A percentile compares a stretch with the other conserved stretches of the same genome.
phyloP scores from a whole-genome alignment of 73 alveolate genomes.

The Paramecium caudatum region DNA sequence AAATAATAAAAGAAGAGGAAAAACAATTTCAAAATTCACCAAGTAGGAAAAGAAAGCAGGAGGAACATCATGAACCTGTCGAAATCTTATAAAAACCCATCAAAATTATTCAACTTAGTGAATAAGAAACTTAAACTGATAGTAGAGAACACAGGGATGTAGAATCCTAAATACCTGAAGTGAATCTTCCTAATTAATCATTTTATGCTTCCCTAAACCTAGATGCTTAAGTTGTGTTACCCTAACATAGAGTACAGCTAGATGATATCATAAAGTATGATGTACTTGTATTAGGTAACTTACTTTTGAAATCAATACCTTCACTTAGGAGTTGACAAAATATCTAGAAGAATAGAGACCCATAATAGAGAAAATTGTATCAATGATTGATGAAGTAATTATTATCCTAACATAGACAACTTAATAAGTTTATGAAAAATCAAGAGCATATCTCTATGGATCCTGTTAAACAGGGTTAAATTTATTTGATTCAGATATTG shows the following conservation, averaged over 20 bases:
- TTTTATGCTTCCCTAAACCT: not conserved
- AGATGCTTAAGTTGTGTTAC: not conserved
- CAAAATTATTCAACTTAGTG: not conserved
- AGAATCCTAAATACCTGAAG: not conserved
- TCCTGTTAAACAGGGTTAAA: slow-evolving; percentile 6
- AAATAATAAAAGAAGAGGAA: not conserved
- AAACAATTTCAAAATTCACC: not conserved
- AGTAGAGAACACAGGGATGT: not conserved
- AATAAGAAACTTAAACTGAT: slow-evolving; percentile 10
- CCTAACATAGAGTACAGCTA: not conserved
- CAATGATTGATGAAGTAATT: not conserved
- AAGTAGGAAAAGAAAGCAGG: not conserved
- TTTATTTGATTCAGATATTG: slow-evolving; percentile 52
- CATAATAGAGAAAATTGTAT: slow-evolving; percentile 5
- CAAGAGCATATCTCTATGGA: slow-evolving; percentile 18
- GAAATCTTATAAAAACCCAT: not conserved
- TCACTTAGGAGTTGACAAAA: slow-evolving; percentile 22
- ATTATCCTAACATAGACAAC: not conserved
- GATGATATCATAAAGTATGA: slow-evolving; percentile 32
- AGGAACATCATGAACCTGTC: not conserved
- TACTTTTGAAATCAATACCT: slow-evolving; percentile 53
- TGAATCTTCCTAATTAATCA: not conserved
- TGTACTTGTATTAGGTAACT: not conserved
- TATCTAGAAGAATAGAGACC: slow-evolving; percentile 8
- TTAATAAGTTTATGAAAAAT: not conserved